Evolutionary conservation across 2,329 filamentous ascomycete species (phyloP).

Genomic region (Ceratocystis lukuohia): DNA sequence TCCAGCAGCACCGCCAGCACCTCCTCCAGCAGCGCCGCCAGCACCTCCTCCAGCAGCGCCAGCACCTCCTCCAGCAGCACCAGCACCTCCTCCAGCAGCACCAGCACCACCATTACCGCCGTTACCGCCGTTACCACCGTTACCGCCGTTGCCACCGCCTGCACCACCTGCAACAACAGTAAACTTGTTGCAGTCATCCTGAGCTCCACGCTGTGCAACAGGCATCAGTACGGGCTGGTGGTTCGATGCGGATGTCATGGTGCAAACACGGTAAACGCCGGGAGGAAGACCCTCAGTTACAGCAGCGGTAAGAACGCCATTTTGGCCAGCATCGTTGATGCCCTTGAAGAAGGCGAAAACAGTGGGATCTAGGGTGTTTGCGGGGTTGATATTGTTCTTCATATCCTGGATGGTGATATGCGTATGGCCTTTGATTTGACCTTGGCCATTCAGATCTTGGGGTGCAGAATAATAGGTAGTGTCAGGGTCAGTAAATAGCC

Average conservation of each 20-base stretch:
- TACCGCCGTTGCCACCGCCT: conserved; percentile 19
- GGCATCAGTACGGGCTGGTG: conserved; percentile 55
- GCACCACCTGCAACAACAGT: conserved; percentile 31
- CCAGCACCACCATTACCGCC: conserved; percentile 21
- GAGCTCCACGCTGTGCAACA: conserved; percentile 51
- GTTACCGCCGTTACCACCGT: conserved; percentile 22
- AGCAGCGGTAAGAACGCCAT: conserved; percentile 39
- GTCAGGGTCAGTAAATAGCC: conserved; percentile 48
- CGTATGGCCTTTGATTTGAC: conserved; percentile 44
- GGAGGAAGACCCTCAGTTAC: conserved; percentile 46
- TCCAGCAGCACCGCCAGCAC: conserved; percentile 17
- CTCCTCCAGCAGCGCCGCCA: conserved; percentile 17
- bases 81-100: conserved; percentile 20
- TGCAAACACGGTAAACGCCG: conserved; percentile 53
- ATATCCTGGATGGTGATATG: conserved; percentile 46
- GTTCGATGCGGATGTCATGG: conserved; percentile 49
- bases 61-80: conserved; percentile 20
- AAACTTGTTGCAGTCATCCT: conserved; percentile 52
- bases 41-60: conserved; percentile 18
- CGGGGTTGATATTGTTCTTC: conserved; percentile 38
- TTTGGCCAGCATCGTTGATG: conserved; percentile 46
- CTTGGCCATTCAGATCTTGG: conserved; percentile 36
- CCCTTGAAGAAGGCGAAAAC: conserved; percentile 53
- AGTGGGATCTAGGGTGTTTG: conserved; percentile 37
- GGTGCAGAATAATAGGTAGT: conserved; percentile 49